These are phyloP conservation scores for Rhizopogon sp. DNA, from an alignment of 768 basidiomycete genomes.

Conservation along the genomic window DNA sequence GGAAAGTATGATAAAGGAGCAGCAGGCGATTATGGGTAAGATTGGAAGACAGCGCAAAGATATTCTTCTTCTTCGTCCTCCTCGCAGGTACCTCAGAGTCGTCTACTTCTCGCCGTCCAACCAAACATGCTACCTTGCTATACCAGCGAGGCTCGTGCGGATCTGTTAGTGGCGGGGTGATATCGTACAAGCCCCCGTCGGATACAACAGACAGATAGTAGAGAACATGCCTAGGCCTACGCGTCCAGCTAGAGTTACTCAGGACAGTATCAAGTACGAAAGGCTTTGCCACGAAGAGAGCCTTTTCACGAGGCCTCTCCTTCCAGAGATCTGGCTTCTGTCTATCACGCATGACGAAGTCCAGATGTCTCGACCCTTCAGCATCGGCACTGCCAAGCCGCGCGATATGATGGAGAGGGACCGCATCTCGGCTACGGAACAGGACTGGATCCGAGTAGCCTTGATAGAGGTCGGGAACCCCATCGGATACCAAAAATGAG, in stretches of 20 bases:
- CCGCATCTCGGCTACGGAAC: conserved; percentile 20
- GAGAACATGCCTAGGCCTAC: conserved; percentile 17
- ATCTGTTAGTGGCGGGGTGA: conserved; percentile 15
- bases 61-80: too few relatives aligned
- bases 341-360: conserved; percentile 43
- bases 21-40: conserved; percentile 42
- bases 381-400: conserved; percentile 29
- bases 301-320: conserved; percentile 26
- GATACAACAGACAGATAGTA: conserved; percentile 18
- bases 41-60: conserved; percentile 35
- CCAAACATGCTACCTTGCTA: conserved; percentile 6
- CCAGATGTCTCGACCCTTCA: conserved; percentile 34
- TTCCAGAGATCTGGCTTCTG: conserved; percentile 48
- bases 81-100: neutral
- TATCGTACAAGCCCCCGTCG: conserved; percentile 22
- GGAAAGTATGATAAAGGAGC: conserved; percentile 29
- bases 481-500: conserved; percentile 14
- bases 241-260: conserved; percentile 16
- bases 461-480: conserved; percentile 18
- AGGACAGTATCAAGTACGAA: conserved; percentile 18
- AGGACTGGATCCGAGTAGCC: conserved; percentile 20
- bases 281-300: conserved; percentile 29
- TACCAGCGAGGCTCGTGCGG: conserved; percentile 20
- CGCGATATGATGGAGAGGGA: conserved; percentile 18
- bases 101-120: neutral